Conservation (phyloP, 2,329 filamentous ascomycete species). For the Botrytis byssoidea region DNA sequence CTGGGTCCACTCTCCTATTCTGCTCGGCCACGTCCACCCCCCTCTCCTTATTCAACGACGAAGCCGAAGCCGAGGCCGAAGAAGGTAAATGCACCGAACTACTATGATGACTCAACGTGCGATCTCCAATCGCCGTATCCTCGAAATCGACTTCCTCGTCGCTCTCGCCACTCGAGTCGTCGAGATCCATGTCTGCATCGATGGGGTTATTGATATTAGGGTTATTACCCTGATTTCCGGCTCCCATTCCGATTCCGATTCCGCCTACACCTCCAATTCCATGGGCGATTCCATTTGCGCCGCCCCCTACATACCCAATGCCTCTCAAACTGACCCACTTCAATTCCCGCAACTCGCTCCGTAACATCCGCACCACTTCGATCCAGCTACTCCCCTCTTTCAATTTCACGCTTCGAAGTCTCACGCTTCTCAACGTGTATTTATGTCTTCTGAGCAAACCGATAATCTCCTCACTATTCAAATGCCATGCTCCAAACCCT, state of each 20-base stretch:
- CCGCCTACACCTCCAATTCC: neutral
- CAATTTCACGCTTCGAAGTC: constrained; percentile 59
- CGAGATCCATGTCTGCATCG: neutral
- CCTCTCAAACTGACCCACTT: constrained; percentile 62
- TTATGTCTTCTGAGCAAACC: constrained; percentile 54
- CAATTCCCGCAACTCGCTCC: constrained; percentile 54
- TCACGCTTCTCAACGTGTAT: constrained; percentile 55
- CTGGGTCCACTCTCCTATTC: too few species aligned
- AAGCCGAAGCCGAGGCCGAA: neutral
- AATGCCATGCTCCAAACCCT: constrained; percentile 63
- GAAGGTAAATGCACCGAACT: constrained; percentile 9
- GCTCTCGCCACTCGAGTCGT: constrained; percentile 8
- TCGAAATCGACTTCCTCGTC: constrained; percentile 10
- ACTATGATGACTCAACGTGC: constrained; percentile 16
- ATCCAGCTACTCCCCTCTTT: constrained; percentile 60
- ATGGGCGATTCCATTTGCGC: neutral
- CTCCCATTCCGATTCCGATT: constrained; percentile 1
- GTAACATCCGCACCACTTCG: constrained; percentile 56
- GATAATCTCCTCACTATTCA: constrained; percentile 60
- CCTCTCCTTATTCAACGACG: neutral
- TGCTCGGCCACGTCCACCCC: neutral
- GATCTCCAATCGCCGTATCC: constrained; percentile 17
- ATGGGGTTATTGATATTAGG: neutral
- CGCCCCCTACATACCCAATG: constrained; percentile 52
- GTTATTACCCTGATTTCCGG: neutral